Conservation (phyloP, 1,139 yeast species). For the Yamadazyma aaseri region DNA sequence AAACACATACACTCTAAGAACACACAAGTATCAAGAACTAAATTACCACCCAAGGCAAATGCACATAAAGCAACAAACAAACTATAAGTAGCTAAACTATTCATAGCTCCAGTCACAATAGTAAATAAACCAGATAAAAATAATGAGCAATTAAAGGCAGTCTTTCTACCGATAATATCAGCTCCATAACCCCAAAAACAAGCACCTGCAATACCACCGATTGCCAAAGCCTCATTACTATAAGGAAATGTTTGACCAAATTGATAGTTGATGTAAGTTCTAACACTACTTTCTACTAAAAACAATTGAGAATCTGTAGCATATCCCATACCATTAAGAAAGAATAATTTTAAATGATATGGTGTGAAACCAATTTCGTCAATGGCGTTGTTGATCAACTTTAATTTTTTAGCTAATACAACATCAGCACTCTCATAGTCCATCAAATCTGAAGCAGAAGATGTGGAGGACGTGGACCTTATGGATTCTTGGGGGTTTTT, state of each 20-base stretch:
- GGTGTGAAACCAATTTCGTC: slow-evolving; percentile 39
- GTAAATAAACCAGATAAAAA: slow-evolving; percentile 51
- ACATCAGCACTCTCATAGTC: slow-evolving; percentile 26
- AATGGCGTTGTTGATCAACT: slow-evolving; percentile 30
- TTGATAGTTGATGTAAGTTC: slow-evolving; percentile 42
- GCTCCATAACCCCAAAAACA: slow-evolving; percentile 58
- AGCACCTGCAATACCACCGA: slow-evolving; percentile 58
- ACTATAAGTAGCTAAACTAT: slow-evolving; percentile 46
- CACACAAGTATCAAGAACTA: slow-evolving; percentile 59
- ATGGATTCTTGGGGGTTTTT: slow-evolving; percentile 15
- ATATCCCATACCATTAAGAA: slow-evolving; percentile 61
- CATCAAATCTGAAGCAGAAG: slow-evolving; percentile 20
- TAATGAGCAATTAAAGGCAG: slow-evolving; percentile 55
- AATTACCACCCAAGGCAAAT: slow-evolving; percentile 58
- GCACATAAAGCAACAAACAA: slow-evolving; percentile 47
- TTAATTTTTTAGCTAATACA: slow-evolving; percentile 26
- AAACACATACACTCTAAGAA: slow-evolving; percentile 44
- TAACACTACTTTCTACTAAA: slow-evolving; percentile 36
- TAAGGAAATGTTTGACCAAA: slow-evolving; percentile 36
- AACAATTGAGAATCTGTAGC: slow-evolving; percentile 61
- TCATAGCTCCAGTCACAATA: slow-evolving; percentile 53
- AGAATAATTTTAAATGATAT: slow-evolving; percentile 35
- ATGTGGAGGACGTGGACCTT: slow-evolving; percentile 11
- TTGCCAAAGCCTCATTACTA: slow-evolving; percentile 25
- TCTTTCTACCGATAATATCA: slow-evolving; percentile 57